These are phyloP conservation scores for Talaromyces marneffei DNA, from an alignment of 2,329 filamentous ascomycete genomes.

Conservation along the genomic window DNA sequence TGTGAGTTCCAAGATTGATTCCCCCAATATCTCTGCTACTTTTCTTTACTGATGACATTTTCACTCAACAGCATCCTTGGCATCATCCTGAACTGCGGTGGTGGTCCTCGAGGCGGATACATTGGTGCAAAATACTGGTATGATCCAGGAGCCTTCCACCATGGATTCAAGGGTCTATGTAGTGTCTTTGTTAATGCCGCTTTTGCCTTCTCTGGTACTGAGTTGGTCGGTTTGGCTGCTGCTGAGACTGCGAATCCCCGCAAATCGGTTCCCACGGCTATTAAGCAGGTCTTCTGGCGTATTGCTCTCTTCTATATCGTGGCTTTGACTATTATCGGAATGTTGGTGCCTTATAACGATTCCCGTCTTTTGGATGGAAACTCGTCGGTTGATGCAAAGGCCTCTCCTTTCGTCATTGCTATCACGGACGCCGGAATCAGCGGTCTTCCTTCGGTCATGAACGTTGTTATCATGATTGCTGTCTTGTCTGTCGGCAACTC, in stretches of 20 bases:
- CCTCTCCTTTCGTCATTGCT: constrained; percentile 90
- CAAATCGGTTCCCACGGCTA: constrained; percentile 73
- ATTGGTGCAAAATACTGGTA: constrained; percentile 75
- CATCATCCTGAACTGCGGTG: constrained; percentile 78
- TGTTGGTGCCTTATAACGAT: constrained; percentile 72
- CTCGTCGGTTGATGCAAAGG: constrained; percentile 60
- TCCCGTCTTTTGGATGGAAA: constrained; percentile 54
- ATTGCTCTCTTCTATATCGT: constrained; percentile 87
- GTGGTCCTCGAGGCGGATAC: constrained; percentile 66
- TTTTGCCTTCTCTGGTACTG: constrained; percentile 58
- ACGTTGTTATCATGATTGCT: constrained; percentile 86
- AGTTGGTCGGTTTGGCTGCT: constrained; percentile 56
- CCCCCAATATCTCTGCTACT: constrained; percentile 11
- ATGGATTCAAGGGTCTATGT: constrained; percentile 61
- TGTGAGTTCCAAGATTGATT: constrained; percentile 49
- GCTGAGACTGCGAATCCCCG: constrained; percentile 54
- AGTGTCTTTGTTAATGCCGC: constrained; percentile 59
- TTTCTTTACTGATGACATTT: constrained; percentile 17
- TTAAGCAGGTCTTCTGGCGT: constrained; percentile 94
- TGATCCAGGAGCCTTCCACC: constrained; percentile 68
- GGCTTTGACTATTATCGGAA: constrained; percentile 70
- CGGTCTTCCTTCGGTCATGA: constrained; percentile 82
- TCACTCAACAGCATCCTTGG: constrained; percentile 61
- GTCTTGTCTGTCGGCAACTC: constrained; percentile 90
- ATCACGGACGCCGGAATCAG: constrained; percentile 78